Base-by-base conservation (phyloP, 1,284 basidiomycete species). In the Trichosporon faecale region DNA sequence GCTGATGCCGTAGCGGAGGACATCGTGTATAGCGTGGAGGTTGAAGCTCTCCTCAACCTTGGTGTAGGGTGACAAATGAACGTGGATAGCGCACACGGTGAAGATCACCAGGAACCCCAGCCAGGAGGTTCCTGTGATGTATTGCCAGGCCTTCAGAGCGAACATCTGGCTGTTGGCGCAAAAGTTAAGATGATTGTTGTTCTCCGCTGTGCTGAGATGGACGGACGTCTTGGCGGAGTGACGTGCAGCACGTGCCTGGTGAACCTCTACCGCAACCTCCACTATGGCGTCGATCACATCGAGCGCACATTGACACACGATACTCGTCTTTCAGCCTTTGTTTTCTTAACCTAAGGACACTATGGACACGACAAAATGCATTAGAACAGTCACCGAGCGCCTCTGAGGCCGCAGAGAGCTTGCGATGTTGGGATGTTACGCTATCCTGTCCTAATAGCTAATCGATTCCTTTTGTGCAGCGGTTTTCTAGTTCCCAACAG, bases 21-120 rank as follows among this genome's bases (percentile, higher is more conserved):
- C 86, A 82, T 99, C 96, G 80, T 97, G 93, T 0, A 88, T 89
- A 0, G 94, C 95, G 79, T 99, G 96, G 5, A 98, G 87, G 72
- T 91, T 95, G 86, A 98, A 98, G 79, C 91, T 93, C 85, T 99
- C 96, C 82, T 99, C 97, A 49, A 99, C 96, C 84, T 99, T 99
- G 2, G 92, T 93, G 80, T 91, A 95, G 0, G 96, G 96, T 2
- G 92, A 88, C 5, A 93, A 82, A 5, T 91, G 74, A 67, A 95
- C 90, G 76, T 95, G 91, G 0, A 81, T 72, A 84, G 88, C 89
- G 57, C 87, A 86, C 29, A 88, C 85, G 0, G 83, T 75, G 52
- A 91, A 80, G 6, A 93, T 82, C 3, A 90, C 76, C 46, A 86
- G 74, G 78, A 92, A 90, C n/a, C 88, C 44, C 23, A 74, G 3